phyloP scores from a whole-genome alignment of 2,329 filamentous ascomycete species.

The Cladosporium sp. region DNA sequence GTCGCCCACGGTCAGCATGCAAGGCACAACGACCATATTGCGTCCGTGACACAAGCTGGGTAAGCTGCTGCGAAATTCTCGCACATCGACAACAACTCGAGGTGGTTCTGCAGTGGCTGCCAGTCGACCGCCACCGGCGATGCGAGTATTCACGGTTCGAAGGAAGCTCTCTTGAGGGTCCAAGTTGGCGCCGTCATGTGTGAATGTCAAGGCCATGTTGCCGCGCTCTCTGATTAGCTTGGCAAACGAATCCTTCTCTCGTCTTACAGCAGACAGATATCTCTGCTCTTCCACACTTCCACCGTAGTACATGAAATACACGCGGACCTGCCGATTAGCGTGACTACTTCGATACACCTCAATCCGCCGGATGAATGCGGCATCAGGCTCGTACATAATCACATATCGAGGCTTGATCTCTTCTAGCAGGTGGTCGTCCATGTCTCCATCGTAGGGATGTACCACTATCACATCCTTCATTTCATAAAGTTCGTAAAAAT shows the following conservation, averaged over 20 bases:
- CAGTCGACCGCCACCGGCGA: slow-evolving; percentile 86
- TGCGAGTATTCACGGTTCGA: slow-evolving; percentile 92
- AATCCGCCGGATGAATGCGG: slow-evolving; percentile 88
- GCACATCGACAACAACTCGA: slow-evolving; percentile 89
- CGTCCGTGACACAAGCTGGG: slow-evolving; percentile 89
- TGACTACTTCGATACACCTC: slow-evolving; percentile 97
- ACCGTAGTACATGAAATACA: slow-evolving; percentile 96
- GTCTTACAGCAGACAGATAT: slow-evolving; percentile 83
- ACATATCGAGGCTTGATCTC: slow-evolving; percentile 92
- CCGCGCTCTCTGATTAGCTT: slow-evolving; percentile 92
- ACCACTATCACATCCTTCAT: slow-evolving; percentile 86
- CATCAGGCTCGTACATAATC: slow-evolving; percentile 97
- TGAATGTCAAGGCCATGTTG: slow-evolving; percentile 84
- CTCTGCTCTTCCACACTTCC: slow-evolving; percentile 94
- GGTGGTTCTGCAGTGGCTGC: slow-evolving; percentile 83
- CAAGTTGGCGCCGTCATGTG: slow-evolving; percentile 66
- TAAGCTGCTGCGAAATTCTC: slow-evolving; percentile 90
- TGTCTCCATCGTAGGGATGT: slow-evolving; percentile 91
- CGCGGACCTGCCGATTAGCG: slow-evolving; percentile 80
- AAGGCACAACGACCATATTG: slow-evolving; percentile 84
- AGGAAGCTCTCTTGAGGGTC: slow-evolving; percentile 91
- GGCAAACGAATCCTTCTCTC: slow-evolving; percentile 95
- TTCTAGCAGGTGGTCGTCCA: slow-evolving; percentile 94
- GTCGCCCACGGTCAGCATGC: slow-evolving; percentile 94
- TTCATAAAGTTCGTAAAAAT: slow-evolving; percentile 87